Base-by-base conservation (phyloP, 352 stramenopile genomes). In the Blastocystis sp. region DNA sequence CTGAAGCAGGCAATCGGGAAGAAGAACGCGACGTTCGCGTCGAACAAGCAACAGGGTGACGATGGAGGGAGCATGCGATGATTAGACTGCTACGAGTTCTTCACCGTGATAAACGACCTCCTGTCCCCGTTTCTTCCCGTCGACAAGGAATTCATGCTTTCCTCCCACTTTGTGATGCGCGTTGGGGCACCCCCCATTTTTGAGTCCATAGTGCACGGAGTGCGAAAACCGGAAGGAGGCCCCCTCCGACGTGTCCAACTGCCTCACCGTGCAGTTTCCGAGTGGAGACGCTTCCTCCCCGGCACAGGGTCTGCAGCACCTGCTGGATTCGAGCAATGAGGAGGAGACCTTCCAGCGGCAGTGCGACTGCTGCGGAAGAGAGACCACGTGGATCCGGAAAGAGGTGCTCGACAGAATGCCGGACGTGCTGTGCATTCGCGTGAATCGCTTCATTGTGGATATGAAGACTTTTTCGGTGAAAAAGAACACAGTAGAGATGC, bases 21-120 rank as follows among this genome's bases (percentile, higher is more conserved):
- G 5, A 61, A 66, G 19, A 74, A 90, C 19, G 48, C 67, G 14
- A 70, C 81, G 21, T 91, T 90, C 62, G 66, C 45, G 10, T 71
- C 23, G 11, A 84, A 23, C 19, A 38, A 89, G 62, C 89, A 91
- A 59, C 89, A 91, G 62, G 89, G 90, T 77, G 53, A 43, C 7
- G 21, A 28, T 56, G 7, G 17, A 45, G 17, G 28, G 19, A n/a
- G 40, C 10, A 7, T 10, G 43, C 65, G 2, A 34, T 11, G 40
- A 34, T 9, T 41, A 84, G 74, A 84, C n/a, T 84, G 74, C 53
- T 84, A 66, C 43, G 74, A 84, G 52, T 67, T 66, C 21, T 1
- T 84, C n/a, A 67, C 74, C n/a, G 56, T 84, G 19, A 3, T 84
- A 5, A 28, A 56, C 48, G 48, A 56, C 48, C 48, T 56, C 5